These are phyloP conservation scores for Hippophae tibetana DNA, from an alignment of 306 rosid genomes.

Conservation along the genomic window DNA sequence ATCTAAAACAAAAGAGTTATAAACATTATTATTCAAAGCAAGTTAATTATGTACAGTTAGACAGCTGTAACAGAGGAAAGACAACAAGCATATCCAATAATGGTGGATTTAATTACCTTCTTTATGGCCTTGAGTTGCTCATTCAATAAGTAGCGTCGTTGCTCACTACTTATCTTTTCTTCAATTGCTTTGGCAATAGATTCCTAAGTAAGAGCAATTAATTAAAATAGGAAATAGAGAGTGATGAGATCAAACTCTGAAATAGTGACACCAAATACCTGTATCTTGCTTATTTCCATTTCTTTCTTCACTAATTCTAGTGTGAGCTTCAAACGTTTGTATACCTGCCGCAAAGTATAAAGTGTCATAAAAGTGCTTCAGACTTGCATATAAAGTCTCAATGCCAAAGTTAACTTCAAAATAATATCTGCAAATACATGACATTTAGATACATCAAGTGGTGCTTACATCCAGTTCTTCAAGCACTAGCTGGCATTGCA, in stretches of 20 bases:
- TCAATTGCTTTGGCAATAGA: constrained; percentile 98
- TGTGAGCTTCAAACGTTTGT: constrained; percentile 79
- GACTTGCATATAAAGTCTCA: constrained; percentile 9
- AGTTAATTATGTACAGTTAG: neutral
- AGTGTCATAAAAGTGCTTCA: constrained; percentile 12
- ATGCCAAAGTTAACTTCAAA: neutral
- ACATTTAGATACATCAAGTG: constrained; percentile 5
- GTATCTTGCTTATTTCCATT: constrained; percentile 96
- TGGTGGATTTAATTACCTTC: constrained; percentile 43
- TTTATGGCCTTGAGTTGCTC: constrained; percentile 99
- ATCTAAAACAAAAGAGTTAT: constrained; percentile 2
- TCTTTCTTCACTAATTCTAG: constrained; percentile 95
- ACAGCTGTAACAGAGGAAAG: constrained; percentile 4
- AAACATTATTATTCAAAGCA: neutral
- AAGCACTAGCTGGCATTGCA: constrained; percentile 93
- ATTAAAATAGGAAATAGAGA: constrained; percentile 15
- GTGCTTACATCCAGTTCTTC: constrained; percentile 94
- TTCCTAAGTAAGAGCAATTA: constrained; percentile 41
- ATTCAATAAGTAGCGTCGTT: constrained; percentile 86
- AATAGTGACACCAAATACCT: constrained; percentile 40
- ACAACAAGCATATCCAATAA: neutral
- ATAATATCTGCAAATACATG: constrained; percentile 8
- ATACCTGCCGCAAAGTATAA: constrained; percentile 44
- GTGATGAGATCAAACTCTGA: neutral
- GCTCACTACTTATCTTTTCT: constrained; percentile 97